Evolutionary conservation across 2,329 filamentous ascomycete species (phyloP).

Genomic region (Cordyceps javanica): DNA sequence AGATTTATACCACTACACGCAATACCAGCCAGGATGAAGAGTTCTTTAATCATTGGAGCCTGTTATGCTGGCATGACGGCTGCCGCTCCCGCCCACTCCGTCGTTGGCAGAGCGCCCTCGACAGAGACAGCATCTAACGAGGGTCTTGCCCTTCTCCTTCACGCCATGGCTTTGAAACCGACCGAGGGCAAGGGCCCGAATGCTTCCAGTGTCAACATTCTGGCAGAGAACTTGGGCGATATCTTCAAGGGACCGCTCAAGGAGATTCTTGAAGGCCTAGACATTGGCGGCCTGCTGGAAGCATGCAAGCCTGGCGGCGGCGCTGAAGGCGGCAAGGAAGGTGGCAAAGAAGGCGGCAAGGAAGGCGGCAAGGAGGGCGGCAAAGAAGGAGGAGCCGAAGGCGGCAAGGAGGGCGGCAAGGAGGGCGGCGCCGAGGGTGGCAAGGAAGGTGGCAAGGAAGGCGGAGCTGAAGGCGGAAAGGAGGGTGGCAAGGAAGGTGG

Average conservation of each 20-base stretch:
- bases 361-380: not conserved
- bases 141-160: not conserved
- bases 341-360: not conserved
- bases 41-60: not conserved
- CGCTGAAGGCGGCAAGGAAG: not conserved
- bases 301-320: not conserved
- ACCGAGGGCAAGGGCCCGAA: not conserved
- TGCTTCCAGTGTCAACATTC: not conserved
- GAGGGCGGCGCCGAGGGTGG: not conserved
- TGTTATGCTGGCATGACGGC: slow-evolving; percentile 2
- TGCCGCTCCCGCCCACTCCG: not conserved
- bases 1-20: not conserved
- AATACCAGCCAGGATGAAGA: not conserved
- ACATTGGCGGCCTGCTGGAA: not conserved
- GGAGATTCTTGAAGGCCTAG: not conserved
- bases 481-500: not conserved
- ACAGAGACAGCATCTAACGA: not conserved
- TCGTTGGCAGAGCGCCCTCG: not conserved
- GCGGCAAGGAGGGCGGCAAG: not conserved
- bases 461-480: not conserved
- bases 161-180: not conserved
- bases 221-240: not conserved
- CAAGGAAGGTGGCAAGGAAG: not conserved
- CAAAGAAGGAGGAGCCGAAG: not conserved
- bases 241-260: slow-evolving; percentile 1